Percentiles rank a stretch among this genome's conserved stretches.
Evolutionary conservation across 129 eudicot genomes (phyloP).

Genomic region (Artemisia argyi): DNA sequence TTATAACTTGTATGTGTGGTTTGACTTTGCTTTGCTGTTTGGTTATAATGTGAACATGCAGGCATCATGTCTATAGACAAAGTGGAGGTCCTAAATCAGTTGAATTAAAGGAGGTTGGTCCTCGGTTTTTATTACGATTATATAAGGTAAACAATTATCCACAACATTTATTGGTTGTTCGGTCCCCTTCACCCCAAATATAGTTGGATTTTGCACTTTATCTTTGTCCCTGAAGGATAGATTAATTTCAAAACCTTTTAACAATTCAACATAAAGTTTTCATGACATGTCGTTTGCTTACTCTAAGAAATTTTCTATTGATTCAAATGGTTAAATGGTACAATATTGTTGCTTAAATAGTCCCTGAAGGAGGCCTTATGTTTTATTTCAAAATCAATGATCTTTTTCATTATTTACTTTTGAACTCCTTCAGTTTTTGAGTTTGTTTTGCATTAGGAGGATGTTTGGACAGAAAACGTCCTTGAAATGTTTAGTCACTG

Average conservation of each 20-base stretch:
- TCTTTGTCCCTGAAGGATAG: background rate
- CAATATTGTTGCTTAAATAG: background rate
- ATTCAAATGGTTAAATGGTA: background rate
- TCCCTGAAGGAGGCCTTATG: background rate
- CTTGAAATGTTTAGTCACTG: background rate
- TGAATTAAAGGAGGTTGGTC: constrained; percentile 93
- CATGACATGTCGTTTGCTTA: background rate
- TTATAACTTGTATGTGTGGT: background rate
- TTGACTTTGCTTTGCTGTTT: constrained; percentile 5
- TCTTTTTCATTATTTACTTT: background rate
- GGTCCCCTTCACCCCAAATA: background rate
- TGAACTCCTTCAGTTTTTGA: background rate
- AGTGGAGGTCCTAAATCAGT: constrained; percentile 89
- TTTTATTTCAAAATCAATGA: background rate
- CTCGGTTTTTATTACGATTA: constrained; percentile 76
- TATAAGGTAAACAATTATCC: constrained; percentile 56
- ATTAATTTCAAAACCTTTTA: background rate
- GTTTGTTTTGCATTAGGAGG: background rate
- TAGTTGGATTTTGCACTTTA: background rate
- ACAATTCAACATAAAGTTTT: background rate
- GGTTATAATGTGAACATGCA: constrained; percentile 25
- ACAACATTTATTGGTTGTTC: background rate
- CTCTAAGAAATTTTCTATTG: background rate
- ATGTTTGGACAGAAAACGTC: background rate
- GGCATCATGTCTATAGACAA: constrained; percentile 93